Base-by-base conservation (phyloP, 805 yeast species). In the Saccharomycopsis fibuligera region DNA sequence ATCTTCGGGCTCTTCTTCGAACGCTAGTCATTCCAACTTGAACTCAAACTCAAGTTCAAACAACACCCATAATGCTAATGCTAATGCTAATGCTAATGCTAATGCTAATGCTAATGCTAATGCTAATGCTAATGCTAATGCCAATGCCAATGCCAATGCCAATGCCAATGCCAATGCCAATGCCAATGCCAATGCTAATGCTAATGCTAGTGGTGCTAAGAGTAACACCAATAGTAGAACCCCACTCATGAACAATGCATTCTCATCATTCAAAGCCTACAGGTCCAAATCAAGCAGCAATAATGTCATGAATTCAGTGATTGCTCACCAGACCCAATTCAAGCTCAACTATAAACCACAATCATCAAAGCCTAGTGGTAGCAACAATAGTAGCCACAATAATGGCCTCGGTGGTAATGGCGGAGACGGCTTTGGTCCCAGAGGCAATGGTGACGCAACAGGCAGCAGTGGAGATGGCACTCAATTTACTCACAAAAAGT, bases 361-460 rank as follows among this genome's bases (percentile, higher is more conserved):
- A 35, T 41, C 43, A 59, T 10, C 62, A 60, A 3, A 63, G 65
- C 4, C 66, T 68, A 12, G 64, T 39, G 47, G 57, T 6, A 51
- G 57, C 27, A 50, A 43, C 30, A 33, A 27, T 30, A 41, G 27
- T 33, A 29, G 21, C 38, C 50, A 39, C 39, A 45, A 39, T 23
- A 17, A 10, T 29, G 27, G 29, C 8, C 25, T 16, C 19, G 21
- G n/a, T 19, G 41, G 14, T 9, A 41, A 29, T n/a, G 31, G 39
- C 12, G 9, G 39, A 8, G 17, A 8, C 16, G 24, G 25, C 41
- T 14, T 17, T n/a, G 19, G 16, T 27, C 17, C 21, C 23, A 6
- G 16, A 3, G 45, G 31, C 12, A 4, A 5, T 31, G 30, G 38
- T 42, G 17, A 38, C 30, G 14, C 35, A 21, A 38, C 16, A 5